These are phyloP conservation scores for Fusarium miscanthi DNA, from an alignment of 2,329 filamentous ascomycete genomes.

Conservation along the genomic window DNA sequence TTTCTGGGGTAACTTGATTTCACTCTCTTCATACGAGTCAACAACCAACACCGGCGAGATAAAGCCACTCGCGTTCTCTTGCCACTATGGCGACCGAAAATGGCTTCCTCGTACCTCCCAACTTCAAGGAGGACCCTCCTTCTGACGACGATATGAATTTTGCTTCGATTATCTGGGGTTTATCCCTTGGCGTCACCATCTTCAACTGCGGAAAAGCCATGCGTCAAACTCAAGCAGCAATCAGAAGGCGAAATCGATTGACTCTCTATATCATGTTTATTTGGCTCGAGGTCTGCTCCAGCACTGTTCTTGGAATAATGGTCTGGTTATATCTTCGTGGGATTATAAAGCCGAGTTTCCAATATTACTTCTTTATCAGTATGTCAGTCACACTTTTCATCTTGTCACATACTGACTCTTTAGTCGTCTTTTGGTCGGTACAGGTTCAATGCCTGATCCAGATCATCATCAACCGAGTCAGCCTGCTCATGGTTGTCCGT, in stretches of 20 bases:
- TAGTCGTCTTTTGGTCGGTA: slow-evolving; percentile 48
- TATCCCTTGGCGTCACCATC: slow-evolving; percentile 37
- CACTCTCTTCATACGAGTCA: not conserved
- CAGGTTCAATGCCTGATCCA: slow-evolving; percentile 59
- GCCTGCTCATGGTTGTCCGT: slow-evolving; percentile 56
- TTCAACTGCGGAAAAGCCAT: slow-evolving; percentile 40
- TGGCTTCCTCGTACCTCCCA: slow-evolving; percentile 38
- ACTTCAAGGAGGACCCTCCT: slow-evolving; percentile 26
- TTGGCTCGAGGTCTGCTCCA: slow-evolving; percentile 39
- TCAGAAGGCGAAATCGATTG: slow-evolving; percentile 28
- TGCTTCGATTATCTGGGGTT: slow-evolving; percentile 40
- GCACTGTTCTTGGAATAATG: slow-evolving; percentile 35
- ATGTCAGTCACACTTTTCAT: not conserved
- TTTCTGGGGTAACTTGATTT: slow-evolving; percentile 1
- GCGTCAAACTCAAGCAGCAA: slow-evolving; percentile 30
- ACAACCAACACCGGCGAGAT: not conserved
- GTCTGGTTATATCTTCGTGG: slow-evolving; percentile 37
- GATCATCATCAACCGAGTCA: slow-evolving; percentile 63
- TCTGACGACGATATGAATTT: slow-evolving; percentile 36
- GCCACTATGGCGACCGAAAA: slow-evolving; percentile 14
- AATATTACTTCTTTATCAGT: slow-evolving; percentile 43
- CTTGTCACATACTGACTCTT: slow-evolving; percentile 7
- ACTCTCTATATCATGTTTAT: slow-evolving; percentile 35
- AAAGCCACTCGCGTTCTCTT: not conserved
- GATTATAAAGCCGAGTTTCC: slow-evolving; percentile 47